Evolutionary conservation across 352 stramenopile genomes (phyloP).

Genomic region (Phytophthora cactorum): DNA sequence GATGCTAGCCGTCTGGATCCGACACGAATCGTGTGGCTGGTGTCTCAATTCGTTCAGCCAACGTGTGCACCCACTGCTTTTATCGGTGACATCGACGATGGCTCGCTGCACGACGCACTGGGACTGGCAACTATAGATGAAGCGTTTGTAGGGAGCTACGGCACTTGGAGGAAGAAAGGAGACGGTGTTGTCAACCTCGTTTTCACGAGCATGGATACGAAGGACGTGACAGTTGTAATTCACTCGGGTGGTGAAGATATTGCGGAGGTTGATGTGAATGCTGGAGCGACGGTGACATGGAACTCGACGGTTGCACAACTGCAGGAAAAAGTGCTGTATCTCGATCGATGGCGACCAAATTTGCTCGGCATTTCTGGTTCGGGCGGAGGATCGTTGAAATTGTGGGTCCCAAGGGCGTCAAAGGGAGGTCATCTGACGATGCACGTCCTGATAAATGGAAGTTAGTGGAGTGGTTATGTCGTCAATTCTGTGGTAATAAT

Average conservation of each 20-base stretch:
- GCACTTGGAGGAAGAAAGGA: conserved; percentile 29
- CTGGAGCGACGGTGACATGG: conserved; percentile 14
- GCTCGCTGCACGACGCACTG: conserved; percentile 15
- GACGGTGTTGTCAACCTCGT: conserved; percentile 29
- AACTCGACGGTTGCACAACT: conserved; percentile 12
- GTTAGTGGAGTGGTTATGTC: not conserved
- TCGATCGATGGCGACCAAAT: conserved; percentile 22
- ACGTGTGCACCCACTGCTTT: conserved; percentile 29
- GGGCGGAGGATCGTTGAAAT: conserved; percentile 16
- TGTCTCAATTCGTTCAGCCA: conserved; percentile 43
- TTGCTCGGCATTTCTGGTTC: conserved; percentile 10
- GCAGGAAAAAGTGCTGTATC: conserved; percentile 24
- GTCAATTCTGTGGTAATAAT: not conserved
- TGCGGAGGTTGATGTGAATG: conserved; percentile 13
- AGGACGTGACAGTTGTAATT: conserved; percentile 23
- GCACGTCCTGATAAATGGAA: conserved; percentile 21
- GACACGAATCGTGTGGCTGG: conserved; percentile 37
- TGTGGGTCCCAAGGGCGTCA: conserved; percentile 15
- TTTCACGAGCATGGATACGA: conserved; percentile 24
- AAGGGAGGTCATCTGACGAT: conserved; percentile 17
- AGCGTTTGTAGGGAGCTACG: conserved; percentile 37
- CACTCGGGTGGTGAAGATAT: conserved; percentile 19
- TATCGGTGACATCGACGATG: conserved; percentile 28
- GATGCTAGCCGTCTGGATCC: conserved; percentile 42
- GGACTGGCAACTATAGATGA: conserved; percentile 13